Evolutionary conservation across 352 stramenopile genomes (phyloP).

Genomic region (Lagenidium giganteum): DNA sequence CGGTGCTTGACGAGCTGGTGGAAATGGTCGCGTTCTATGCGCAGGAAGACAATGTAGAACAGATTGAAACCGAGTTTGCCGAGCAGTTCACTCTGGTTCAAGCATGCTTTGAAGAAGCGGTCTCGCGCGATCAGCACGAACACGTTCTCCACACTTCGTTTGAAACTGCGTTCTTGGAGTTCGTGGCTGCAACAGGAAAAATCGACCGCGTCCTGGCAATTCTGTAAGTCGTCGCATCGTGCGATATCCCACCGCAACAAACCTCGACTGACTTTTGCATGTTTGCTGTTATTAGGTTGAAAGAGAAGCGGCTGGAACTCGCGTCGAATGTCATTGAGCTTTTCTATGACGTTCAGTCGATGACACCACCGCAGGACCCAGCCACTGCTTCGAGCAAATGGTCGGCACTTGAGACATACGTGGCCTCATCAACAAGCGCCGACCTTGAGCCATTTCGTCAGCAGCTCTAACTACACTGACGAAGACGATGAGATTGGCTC

Average conservation of each 20-base stretch:
- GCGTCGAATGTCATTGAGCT: slow-evolving; percentile 30
- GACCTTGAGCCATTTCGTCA: too few species aligned
- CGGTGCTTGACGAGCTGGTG: slow-evolving; percentile 32
- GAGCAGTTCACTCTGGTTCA: slow-evolving; percentile 39
- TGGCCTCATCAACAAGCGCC: too few species aligned
- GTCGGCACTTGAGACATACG: too few species aligned
- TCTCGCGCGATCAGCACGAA: slow-evolving; percentile 19
- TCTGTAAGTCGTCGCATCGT: slow-evolving; percentile 10
- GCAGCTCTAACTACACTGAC: too few species aligned
- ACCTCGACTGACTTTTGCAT: slow-evolving; percentile 23
- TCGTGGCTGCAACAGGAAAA: slow-evolving; percentile 28
- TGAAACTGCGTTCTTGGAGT: slow-evolving; percentile 40
- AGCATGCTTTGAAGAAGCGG: slow-evolving; percentile 27
- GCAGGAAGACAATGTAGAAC: slow-evolving; percentile 1
- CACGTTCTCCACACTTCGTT: slow-evolving; percentile 29
- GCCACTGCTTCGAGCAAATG: too few species aligned
- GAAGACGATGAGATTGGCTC: too few species aligned
- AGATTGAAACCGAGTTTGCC: slow-evolving; percentile 14
- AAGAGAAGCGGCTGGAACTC: slow-evolving; percentile 29
- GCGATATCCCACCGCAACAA: too few species aligned
- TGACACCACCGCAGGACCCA: too few species aligned
- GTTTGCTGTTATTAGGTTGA: slow-evolving; percentile 19
- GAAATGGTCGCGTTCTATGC: slow-evolving; percentile 27
- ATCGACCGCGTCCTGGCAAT: slow-evolving; percentile 13
- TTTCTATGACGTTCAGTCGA: slow-evolving; percentile 37